phyloP scores from a whole-genome alignment of 345 rosid genomes.

The Corchorus capsularis region DNA sequence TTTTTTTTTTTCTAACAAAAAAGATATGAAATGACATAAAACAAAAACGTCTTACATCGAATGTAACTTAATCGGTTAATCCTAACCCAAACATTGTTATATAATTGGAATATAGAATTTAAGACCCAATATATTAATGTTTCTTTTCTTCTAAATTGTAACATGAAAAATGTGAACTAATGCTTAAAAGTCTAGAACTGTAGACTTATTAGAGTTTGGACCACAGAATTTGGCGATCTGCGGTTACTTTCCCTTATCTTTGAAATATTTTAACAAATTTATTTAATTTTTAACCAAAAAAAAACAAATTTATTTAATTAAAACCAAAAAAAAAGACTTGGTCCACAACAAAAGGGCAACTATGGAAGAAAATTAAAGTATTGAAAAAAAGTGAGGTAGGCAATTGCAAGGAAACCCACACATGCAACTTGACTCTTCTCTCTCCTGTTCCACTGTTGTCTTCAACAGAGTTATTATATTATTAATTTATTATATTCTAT shows the following conservation, averaged over 20 bases:
- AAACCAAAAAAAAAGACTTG: not conserved
- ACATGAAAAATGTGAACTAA: not conserved
- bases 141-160: not conserved
- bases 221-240: not conserved
- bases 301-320: too few species aligned
- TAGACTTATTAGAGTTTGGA: not conserved
- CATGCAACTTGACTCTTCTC: not conserved
- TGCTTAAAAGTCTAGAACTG: not conserved
- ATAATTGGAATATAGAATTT: too few species aligned
- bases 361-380: not conserved
- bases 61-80: too few species aligned
- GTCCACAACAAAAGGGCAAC: not conserved
- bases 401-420: constrained; percentile 9
- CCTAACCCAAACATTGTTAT: too few species aligned
- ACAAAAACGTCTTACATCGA: too few species aligned
- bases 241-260: not conserved
- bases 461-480: not conserved
- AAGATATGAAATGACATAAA: too few species aligned
- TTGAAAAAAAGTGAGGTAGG: constrained; percentile 2
- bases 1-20: too few species aligned
- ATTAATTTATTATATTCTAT: too few species aligned
- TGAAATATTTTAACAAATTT: not conserved
- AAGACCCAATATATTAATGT: not conserved
- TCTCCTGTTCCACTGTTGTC: not conserved
- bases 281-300: too few species aligned